Conservation (phyloP, 208 protist genomes). For the Trypanosoma conorhini region DNA sequence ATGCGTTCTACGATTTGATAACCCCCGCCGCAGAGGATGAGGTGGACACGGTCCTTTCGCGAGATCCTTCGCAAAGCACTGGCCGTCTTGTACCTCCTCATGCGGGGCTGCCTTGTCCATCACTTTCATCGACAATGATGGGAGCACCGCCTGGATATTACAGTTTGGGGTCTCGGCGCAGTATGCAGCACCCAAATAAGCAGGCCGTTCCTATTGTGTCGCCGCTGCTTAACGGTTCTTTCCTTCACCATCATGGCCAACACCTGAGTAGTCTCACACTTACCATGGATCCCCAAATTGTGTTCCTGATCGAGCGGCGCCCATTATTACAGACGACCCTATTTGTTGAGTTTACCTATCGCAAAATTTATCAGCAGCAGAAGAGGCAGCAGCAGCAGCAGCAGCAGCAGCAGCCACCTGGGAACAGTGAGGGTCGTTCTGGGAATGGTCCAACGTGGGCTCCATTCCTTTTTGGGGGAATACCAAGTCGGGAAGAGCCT, state of each 20-base stretch:
- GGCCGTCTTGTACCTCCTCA: not conserved
- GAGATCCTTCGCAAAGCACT: not conserved
- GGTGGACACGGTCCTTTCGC: too few relatives aligned
- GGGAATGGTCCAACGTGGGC: not conserved
- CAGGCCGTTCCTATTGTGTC: conserved; percentile 42
- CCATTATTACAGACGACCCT: conserved; percentile 70
- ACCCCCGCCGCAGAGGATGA: not conserved
- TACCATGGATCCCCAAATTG: conserved; percentile 30
- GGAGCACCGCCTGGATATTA: conserved; percentile 63
- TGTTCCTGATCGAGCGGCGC: conserved; percentile 41
- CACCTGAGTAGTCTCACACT: not conserved
- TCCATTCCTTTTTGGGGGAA: not conserved
- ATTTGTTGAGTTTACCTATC: conserved; percentile 37
- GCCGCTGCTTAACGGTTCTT: conserved; percentile 41
- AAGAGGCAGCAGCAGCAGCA: not conserved
- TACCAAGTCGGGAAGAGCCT: not conserved
- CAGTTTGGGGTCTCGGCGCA: conserved; percentile 54
- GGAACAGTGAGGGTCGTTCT: not conserved
- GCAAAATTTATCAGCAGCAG: conserved; percentile 1
- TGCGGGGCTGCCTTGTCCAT: not conserved
- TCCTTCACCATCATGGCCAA: not conserved
- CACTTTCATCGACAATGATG: conserved; percentile 14
- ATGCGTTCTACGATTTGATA: conserved; percentile 15
- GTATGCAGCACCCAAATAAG: conserved; percentile 50
- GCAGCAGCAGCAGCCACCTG: conserved; percentile 1